Conservation (phyloP, 2,329 filamentous ascomycete genomes). For the Didymosphaeria variabile region DNA sequence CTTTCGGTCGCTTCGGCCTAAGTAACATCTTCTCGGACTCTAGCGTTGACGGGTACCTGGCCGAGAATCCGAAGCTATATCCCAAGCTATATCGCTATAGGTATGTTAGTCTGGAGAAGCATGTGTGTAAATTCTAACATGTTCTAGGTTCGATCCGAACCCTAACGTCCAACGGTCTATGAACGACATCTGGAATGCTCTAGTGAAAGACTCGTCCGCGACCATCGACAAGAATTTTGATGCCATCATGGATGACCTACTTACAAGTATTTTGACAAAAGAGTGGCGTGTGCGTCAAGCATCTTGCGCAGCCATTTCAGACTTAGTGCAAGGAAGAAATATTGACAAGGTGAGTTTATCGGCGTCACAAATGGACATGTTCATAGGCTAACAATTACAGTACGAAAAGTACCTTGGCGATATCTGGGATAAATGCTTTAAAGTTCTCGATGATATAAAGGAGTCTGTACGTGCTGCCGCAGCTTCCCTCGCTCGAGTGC, state of each 20-base stretch:
- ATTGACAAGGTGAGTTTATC: slow-evolving; percentile 51
- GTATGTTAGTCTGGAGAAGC: slow-evolving; percentile 23
- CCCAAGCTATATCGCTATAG: slow-evolving; percentile 93
- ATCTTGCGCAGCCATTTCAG: slow-evolving; percentile 87
- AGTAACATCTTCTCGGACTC: slow-evolving; percentile 92
- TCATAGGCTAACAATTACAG: slow-evolving; percentile 44
- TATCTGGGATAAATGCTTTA: slow-evolving; percentile 87
- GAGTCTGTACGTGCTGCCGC: slow-evolving; percentile 85
- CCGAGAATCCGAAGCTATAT: slow-evolving; percentile 90
- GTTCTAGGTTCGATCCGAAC: slow-evolving; percentile 81
- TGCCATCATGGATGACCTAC: slow-evolving; percentile 84
- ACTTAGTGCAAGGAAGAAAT: slow-evolving; percentile 83
- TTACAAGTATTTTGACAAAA: slow-evolving; percentile 84
- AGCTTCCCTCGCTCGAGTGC: slow-evolving; percentile 79
- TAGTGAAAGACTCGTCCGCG: slow-evolving; percentile 86
- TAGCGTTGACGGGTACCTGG: slow-evolving; percentile 70
- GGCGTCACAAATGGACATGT: background rate
- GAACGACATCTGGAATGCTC: slow-evolving; percentile 95
- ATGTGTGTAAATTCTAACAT: slow-evolving; percentile 24
- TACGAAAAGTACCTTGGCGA: slow-evolving; percentile 86
- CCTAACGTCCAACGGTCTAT: slow-evolving; percentile 91
- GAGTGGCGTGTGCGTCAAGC: slow-evolving; percentile 96
- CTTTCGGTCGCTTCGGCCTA: slow-evolving; percentile 92
- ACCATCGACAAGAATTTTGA: slow-evolving; percentile 86
- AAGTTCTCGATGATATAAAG: slow-evolving; percentile 96